phyloP scores from a whole-genome alignment of 257 asterid genomes.

The Datura wrightii region DNA sequence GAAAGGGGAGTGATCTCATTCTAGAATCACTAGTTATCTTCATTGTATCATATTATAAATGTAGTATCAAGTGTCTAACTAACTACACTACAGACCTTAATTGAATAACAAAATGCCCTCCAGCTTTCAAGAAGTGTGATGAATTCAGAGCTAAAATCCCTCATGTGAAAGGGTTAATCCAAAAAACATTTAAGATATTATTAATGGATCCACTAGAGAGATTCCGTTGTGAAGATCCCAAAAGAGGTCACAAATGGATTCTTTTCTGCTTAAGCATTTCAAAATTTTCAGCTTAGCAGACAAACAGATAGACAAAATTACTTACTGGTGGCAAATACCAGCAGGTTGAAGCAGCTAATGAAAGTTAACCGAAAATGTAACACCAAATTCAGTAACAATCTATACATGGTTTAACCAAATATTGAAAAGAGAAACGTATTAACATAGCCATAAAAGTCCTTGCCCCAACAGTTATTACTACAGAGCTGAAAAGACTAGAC shows the following conservation, averaged over 20 bases:
- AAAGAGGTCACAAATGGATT: background rate
- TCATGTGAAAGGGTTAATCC: background rate
- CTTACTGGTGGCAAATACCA: background rate
- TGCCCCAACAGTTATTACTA: background rate
- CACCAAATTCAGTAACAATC: background rate
- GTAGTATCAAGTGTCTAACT: background rate
- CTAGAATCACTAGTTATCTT: background rate
- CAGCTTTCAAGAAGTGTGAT: slow-evolving; percentile 70
- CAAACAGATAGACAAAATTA: background rate
- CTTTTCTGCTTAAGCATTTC: background rate
- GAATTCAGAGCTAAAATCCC: slow-evolving; percentile 86
- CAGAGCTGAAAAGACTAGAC: background rate
- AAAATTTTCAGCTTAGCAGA: background rate
- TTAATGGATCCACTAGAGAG: background rate
- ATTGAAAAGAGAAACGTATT: background rate
- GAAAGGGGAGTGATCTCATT: background rate
- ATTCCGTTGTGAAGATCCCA: background rate
- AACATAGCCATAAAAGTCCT: background rate
- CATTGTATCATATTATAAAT: background rate
- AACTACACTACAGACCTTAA: slow-evolving; percentile 58
- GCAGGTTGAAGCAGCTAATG: background rate
- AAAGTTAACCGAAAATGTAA: background rate
- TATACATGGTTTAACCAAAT: background rate
- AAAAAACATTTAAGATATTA: slow-evolving; percentile 5
- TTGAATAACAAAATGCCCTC: slow-evolving; percentile 92